A percentile compares a stretch with the other conserved stretches of the same genome.
Evolutionary conservation across 225 moss, liverwort and hornwort genomes (phyloP).

Genomic region (Antitrichia curtipendula): DNA sequence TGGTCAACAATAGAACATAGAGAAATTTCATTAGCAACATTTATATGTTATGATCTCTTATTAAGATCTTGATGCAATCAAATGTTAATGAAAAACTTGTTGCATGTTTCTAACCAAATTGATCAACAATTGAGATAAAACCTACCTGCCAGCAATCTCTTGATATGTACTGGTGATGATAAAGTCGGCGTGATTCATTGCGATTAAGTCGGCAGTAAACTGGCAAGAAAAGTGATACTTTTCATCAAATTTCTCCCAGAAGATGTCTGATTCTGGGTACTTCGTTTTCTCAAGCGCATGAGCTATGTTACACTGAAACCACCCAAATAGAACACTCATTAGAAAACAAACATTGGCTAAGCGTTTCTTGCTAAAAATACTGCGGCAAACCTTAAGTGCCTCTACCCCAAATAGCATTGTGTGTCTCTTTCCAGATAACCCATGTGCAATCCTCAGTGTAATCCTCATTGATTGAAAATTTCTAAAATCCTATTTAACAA

Average conservation of each 20-base stretch:
- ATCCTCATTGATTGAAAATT: not conserved
- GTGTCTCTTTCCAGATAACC: not conserved
- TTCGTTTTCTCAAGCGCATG: slow-evolving; percentile 97
- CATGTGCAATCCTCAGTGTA: too few relatives aligned
- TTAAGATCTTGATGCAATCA: not conserved
- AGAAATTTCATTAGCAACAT: not conserved
- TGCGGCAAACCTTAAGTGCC: not conserved
- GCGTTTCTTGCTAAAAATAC: not conserved
- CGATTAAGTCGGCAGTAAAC: slow-evolving; percentile 92
- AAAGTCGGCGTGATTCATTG: slow-evolving; percentile 91
- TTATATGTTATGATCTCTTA: not conserved
- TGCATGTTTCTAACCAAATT: not conserved
- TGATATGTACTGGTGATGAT: slow-evolving; percentile 94
- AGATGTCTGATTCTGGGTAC: slow-evolving; percentile 90
- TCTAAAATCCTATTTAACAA: not conserved
- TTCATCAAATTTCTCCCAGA: slow-evolving; percentile 75
- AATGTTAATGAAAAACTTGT: not conserved
- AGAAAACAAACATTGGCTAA: not conserved
- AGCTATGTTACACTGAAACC: slow-evolving; percentile 76
- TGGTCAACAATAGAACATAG: not conserved
- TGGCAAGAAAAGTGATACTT: slow-evolving; percentile 95
- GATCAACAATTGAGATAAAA: not conserved
- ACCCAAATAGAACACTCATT: not conserved
- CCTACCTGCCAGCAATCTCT: slow-evolving; percentile 86
- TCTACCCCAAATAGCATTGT: not conserved